Evolutionary conservation across 176 grass and related monocot species (phyloP).

Genomic region (Carex myosuroides): DNA sequence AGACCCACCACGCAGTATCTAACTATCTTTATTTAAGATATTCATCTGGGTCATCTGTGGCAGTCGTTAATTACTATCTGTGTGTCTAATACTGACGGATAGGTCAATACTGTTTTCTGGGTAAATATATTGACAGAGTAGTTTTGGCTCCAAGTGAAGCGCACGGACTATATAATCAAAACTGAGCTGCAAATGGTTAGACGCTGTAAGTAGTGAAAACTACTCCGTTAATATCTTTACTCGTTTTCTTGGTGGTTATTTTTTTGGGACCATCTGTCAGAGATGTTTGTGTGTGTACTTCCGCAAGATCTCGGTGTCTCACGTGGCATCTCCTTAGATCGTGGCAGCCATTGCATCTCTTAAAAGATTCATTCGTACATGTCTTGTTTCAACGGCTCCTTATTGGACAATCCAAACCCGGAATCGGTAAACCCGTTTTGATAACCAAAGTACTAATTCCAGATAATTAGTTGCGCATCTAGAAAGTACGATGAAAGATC

Average conservation of each 20-base stretch:
- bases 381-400: neutral
- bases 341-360: constrained; percentile 9
- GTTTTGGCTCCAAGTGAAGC: too few relatives aligned
- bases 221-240: neutral
- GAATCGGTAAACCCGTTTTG: neutral
- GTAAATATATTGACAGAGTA: too few relatives aligned
- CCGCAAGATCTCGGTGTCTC: neutral
- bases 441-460: neutral
- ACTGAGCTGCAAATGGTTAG: too few relatives aligned
- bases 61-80: neutral
- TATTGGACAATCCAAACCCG: neutral
- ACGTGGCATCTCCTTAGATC: neutral
- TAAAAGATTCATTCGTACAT: neutral
- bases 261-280: neutral
- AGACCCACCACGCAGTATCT: neutral
- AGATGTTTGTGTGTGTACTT: neutral
- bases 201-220: too few relatives aligned
- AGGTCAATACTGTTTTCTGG: too few relatives aligned
- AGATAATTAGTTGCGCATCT: neutral
- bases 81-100: neutral
- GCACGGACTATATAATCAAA: too few relatives aligned
- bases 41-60: neutral
- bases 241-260: neutral
- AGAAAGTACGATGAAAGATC: neutral
- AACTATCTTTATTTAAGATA: neutral